Evolutionary conservation across 805 yeast genomes (phyloP).

Genomic region (Schwanniomyces sp.): DNA sequence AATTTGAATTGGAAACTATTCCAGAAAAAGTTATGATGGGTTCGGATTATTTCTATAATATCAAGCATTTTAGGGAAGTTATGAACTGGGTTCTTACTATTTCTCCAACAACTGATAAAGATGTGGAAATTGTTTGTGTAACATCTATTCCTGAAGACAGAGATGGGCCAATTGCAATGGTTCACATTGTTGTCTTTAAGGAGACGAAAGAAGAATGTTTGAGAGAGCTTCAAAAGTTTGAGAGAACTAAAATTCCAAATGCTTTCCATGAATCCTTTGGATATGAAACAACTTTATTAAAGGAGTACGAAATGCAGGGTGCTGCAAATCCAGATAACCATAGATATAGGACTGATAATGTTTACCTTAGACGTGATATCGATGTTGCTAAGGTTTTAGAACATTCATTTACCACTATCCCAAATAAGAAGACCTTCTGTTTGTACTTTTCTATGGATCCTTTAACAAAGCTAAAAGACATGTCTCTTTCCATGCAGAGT

Average conservation of each 20-base stretch:
- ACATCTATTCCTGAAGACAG: background rate
- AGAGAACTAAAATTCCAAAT: background rate
- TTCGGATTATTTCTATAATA: background rate
- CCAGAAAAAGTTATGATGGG: background rate
- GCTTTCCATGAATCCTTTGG: conserved; percentile 1
- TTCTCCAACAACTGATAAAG: background rate
- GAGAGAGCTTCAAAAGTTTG: background rate
- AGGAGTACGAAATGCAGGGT: background rate
- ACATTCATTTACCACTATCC: background rate
- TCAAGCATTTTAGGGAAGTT: background rate
- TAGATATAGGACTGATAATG: conserved; percentile 1
- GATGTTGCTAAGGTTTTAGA: background rate
- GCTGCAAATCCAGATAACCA: background rate
- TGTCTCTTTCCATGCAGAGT: background rate
- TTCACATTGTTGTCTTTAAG: background rate
- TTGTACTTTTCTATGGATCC: conserved; percentile 1
- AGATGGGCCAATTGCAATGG: background rate
- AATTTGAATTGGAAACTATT: conserved; percentile 1
- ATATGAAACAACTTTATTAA: background rate
- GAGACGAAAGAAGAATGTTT: background rate
- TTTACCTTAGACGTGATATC: background rate
- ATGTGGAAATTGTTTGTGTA: background rate
- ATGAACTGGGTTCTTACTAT: background rate
- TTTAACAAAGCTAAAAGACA: background rate
- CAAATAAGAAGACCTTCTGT: background rate